Conservation (phyloP, 2,329 filamentous ascomycete genomes). For the Colletotrichum agaves region DNA sequence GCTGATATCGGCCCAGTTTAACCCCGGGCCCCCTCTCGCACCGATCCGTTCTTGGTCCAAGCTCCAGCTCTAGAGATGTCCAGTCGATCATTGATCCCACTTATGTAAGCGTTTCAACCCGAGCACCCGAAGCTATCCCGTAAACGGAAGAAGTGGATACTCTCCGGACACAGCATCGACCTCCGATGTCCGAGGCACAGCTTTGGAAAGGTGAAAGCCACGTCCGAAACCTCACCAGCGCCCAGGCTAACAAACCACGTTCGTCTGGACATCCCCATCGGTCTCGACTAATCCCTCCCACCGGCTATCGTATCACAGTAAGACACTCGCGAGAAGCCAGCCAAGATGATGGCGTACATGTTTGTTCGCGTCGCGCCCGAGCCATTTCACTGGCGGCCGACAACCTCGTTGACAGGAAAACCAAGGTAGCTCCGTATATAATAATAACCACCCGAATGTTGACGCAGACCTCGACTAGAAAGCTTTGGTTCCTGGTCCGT, state of each 20-base stretch:
- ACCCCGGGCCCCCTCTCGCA: background rate
- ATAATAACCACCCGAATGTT: background rate
- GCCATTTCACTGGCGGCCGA: background rate
- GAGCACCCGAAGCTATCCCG: conserved; percentile 22
- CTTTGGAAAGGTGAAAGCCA: background rate
- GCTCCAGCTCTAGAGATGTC: background rate
- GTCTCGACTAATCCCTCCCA: background rate
- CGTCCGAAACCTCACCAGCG: conserved; percentile 3
- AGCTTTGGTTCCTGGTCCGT: conserved; percentile 4
- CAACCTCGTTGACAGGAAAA: background rate
- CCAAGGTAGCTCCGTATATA: conserved; percentile 17
- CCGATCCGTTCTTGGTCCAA: background rate
- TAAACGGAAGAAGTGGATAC: background rate
- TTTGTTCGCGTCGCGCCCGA: conserved; percentile 7
- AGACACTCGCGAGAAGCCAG: conserved; percentile 16
- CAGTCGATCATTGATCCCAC: no score
- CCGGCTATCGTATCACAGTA: background rate
- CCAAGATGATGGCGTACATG: background rate
- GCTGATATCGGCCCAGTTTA: background rate
- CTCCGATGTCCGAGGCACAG: conserved; percentile 23
- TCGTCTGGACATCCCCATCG: conserved; percentile 37
- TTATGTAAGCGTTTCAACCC: background rate
- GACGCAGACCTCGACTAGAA: background rate
- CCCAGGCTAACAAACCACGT: conserved; percentile 1
- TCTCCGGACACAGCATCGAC: conserved; percentile 24